phyloP scores from a whole-genome alignment of 169 alveolate species.

The Eimeria falciformis region DNA sequence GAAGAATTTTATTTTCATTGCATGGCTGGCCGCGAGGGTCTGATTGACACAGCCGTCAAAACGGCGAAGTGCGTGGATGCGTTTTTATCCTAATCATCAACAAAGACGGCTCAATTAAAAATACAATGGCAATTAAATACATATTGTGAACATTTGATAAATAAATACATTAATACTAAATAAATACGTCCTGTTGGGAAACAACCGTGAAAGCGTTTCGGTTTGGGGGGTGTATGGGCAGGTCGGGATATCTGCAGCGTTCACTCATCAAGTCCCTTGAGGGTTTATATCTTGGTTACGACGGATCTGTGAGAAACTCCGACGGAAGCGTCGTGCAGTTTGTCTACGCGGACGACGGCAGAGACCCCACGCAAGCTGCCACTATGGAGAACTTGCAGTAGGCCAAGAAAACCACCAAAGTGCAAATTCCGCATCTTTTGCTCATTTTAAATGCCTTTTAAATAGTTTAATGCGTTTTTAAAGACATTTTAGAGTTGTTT shows the following conservation, averaged over 20 bases:
- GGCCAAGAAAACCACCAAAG: too few species aligned
- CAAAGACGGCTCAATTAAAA: too few species aligned
- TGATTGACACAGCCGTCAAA: constrained; percentile 99
- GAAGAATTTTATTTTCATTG: constrained; percentile 99
- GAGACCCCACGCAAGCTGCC: constrained; percentile 30
- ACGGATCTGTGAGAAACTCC: constrained; percentile 96
- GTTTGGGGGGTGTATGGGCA: too few species aligned
- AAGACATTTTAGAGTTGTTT: not conserved
- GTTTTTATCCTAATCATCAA: too few species aligned
- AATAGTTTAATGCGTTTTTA: not conserved
- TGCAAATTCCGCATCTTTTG: too few species aligned
- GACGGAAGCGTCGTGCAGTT: constrained; percentile 97
- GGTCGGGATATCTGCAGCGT: constrained; percentile 97
- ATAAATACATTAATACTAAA: too few species aligned
- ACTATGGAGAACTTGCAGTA: constrained; percentile 28
- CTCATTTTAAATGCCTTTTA: not conserved
- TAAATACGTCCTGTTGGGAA: too few species aligned
- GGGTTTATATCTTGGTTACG: constrained; percentile 96
- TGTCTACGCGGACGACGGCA: constrained; percentile 98
- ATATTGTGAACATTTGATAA: too few species aligned
- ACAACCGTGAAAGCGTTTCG: too few species aligned
- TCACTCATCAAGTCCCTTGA: constrained; percentile 95
- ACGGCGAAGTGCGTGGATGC: constrained; percentile 98
- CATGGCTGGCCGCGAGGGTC: constrained; percentile 99
- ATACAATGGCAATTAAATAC: too few species aligned